Base-by-base conservation (phyloP, 257 asterid genomes). In the Mitragyna speciosa region DNA sequence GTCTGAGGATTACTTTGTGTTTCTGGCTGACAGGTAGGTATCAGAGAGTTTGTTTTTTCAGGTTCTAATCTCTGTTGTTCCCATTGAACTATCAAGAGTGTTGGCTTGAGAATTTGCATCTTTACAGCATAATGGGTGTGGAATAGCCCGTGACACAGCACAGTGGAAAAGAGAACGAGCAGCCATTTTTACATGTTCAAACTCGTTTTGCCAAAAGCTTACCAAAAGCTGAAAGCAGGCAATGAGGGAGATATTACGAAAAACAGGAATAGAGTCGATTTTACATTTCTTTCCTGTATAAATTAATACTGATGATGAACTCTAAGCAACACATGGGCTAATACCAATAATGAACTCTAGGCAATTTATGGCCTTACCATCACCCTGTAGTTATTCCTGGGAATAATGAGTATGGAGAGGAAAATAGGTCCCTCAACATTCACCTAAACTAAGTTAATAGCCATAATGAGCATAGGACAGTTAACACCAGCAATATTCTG, bases 201-300 rank as follows among this genome's bases (percentile, higher is more conserved):
- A 87, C 83, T 95, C 97, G 58, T 91, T 91, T 91, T 92, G 98
- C 99, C 99, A 95, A 85, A 93, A 95, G 96, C 99, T 92, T 82
- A 90, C 99, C 85, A 95, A 79, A 83, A 95, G 92, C 99, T 95
- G 92, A 80, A 71, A 82, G 78, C 51, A 83, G 48, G 59, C 68
- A 76, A 80, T 75, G 56, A 43, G 39, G 47, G 67, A 72, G 70
- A 12, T 82, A 64, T 54, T 1, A 73, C 30, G 41, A 45, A 54
- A 54, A 15, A 33, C 6, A 17, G 24, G 14, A 61, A 52, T 30
- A 19, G 19, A 73, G 30, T 73, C 5, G 20, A 20, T 43, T 12
- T 5, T 26, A 47, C n/a, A 66, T 66, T 31, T 7, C 39, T 72
- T 70, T 73, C 15, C 47, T 47, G 20, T 26, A 7, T 47, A 16